Conservation (phyloP, 352 stramenopile genomes). For the Aphanomyces cochlioides region DNA sequence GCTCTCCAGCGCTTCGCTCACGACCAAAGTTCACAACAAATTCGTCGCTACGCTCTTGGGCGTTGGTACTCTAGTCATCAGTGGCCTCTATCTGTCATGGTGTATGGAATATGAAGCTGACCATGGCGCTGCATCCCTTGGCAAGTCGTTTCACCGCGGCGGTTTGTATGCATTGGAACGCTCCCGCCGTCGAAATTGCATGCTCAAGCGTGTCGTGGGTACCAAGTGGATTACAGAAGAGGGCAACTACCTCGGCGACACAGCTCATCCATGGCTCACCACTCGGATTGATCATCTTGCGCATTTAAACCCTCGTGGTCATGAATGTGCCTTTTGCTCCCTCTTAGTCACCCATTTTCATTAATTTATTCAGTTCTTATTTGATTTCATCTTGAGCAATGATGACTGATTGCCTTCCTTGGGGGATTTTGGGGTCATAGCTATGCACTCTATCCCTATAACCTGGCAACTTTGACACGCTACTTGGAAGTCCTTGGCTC, state of each 20-base stretch:
- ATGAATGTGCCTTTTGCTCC: slow-evolving; percentile 24
- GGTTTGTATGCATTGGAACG: slow-evolving; percentile 76
- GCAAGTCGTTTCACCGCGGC: slow-evolving; percentile 47
- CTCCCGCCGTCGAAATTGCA: slow-evolving; percentile 68
- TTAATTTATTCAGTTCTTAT: slow-evolving; percentile 2
- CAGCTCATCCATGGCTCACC: slow-evolving; percentile 67
- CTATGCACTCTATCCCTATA: too few relatives aligned
- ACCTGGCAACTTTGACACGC: too few relatives aligned
- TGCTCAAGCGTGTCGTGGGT: slow-evolving; percentile 53
- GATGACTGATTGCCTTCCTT: not conserved
- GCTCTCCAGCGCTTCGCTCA: slow-evolving; percentile 47
- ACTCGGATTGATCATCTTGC: slow-evolving; percentile 65
- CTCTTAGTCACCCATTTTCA: not conserved
- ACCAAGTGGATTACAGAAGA: slow-evolving; percentile 69
- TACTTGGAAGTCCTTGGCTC: too few relatives aligned
- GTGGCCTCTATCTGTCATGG: slow-evolving; percentile 72
- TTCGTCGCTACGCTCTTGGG: slow-evolving; percentile 50
- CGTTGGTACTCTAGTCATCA: slow-evolving; percentile 42
- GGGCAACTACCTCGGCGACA: slow-evolving; percentile 81
- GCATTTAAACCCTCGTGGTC: slow-evolving; percentile 39
- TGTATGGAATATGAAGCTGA: slow-evolving; percentile 76
- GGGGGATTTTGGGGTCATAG: not conserved
- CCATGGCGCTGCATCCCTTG: slow-evolving; percentile 60
- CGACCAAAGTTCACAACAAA: slow-evolving; percentile 67
- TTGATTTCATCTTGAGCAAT: too few relatives aligned